phyloP scores from a whole-genome alignment of 2,329 filamentous ascomycete genomes.

The Dryadomyces quercus-mongolicae region DNA sequence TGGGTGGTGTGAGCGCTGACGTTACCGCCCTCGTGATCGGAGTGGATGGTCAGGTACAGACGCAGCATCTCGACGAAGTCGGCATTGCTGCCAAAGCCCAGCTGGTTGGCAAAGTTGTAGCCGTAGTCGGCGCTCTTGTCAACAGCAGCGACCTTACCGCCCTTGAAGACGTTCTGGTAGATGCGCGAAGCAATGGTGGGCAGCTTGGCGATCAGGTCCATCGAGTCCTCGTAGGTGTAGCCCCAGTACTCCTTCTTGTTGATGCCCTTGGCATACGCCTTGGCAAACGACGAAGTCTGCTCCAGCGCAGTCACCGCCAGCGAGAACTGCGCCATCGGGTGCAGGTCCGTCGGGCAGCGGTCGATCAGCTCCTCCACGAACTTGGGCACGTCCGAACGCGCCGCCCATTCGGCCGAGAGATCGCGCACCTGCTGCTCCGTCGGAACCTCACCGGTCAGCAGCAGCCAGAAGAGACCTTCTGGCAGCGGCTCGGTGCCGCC shows the following conservation, averaged over 20 bases:
- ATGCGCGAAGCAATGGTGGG: conserved; percentile 96
- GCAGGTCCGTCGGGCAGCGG: conserved; percentile 96
- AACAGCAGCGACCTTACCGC: conserved; percentile 89
- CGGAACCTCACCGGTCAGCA: conserved; percentile 94
- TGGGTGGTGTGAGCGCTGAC: conserved; percentile 98
- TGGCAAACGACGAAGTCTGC: conserved; percentile 94
- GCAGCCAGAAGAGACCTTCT: conserved; percentile 99
- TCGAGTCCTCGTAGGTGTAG: conserved; percentile 98
- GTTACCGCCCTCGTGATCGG: conserved; percentile 98
- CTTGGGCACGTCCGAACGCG: conserved; percentile 91
- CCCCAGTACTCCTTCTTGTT: conserved; percentile 99
- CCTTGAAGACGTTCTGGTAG: conserved; percentile 99
- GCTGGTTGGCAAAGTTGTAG: conserved; percentile 99
- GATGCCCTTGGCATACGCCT: conserved; percentile 97
- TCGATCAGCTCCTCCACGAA: conserved; percentile 99
- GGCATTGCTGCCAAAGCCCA: conserved; percentile 86
- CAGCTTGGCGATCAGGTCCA: conserved; percentile 99
- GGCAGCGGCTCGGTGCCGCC: conserved; percentile 95
- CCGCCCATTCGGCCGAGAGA: conserved; percentile 97
- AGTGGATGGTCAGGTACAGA: conserved; percentile 99
- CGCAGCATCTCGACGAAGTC: conserved; percentile 98
- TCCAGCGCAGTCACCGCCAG: conserved; percentile 95
- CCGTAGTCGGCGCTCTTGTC: conserved; percentile 99
- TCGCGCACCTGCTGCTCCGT: conserved; percentile 97
- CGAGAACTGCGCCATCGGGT: conserved; percentile 99